Evolutionary conservation across 148 eudicot genomes (phyloP), one percentile per base, ranked within the genome.

Genomic region (Rhododendron griersonianum): DNA sequence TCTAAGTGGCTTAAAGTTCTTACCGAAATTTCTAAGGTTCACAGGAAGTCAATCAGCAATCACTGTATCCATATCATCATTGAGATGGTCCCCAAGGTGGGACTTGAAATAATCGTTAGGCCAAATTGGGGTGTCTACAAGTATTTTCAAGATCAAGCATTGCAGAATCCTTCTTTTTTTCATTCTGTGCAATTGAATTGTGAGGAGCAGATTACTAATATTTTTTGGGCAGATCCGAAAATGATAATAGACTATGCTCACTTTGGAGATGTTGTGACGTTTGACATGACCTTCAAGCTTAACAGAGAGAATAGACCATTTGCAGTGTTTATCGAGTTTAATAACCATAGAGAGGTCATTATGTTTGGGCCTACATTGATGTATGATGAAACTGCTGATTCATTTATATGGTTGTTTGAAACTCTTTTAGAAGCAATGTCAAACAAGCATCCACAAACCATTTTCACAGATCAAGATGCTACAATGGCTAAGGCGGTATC

Each of bases 391-490:
- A 25, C 41, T 5, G 3, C 35, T 11, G 14, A 11, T 71, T 71
- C 77, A 71, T 9, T 21, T 39, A 39, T 39, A 39, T 71, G 77
- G 35, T 71, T 71, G 77, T 39, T 81, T 81, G 7, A 81, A 15
- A 81, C 65, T 16, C 33, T 81, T 33, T 81, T 81, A 19, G 44
- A 81, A 37, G 82, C 82, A 45, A 80, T 80, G 35, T 80, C 82
- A n/a, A 71, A 71, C 37, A 30, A 71, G 16, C 7, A 7, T 71
- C 76, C 76, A 30, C 28, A 71, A 30, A 48, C 59, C 4, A 80
- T 48, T 45, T 80, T 80, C 21, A 80, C 35, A 48, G 82, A 80
- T 80, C 59, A 80, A 11, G 61, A 80, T 80, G 82, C 82, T 19
- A 21, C 39, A 21, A 48, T 80, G 82, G 82, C 55, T 18, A 48